Evolutionary conservation across 495 filamentous ascomycete genomes (phyloP), one percentile per base, ranked within the genome.

Genomic region (Aspergillus homomorphus): DNA sequence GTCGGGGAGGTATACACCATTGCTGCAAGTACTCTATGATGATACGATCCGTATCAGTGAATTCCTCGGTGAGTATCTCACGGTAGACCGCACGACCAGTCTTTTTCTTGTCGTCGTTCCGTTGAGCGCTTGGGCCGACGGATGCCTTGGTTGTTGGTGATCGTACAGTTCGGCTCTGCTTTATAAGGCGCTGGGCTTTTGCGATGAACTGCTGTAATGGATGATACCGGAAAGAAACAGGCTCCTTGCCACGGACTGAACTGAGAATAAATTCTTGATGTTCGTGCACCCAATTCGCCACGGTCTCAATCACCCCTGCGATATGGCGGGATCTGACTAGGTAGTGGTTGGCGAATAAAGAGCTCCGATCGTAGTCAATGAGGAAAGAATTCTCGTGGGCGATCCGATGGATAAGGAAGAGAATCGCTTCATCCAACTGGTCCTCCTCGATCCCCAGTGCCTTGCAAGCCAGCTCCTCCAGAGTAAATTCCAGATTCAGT

Each of bases 1-100:
- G 58, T 18, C 65, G 57, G 2, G 73, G 64, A 15, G 75, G 74
- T 9, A 76, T 71, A 8, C 65, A 68, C 58, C 69, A 94, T 4
- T 84, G 71, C 61, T 91, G 82, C 20, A 96, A 73, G 58, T 87
- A 96, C 24, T 81, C 69, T 18, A 96, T 75, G 19, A 96, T 82
- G 18, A 70, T 69, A 49, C 73, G 69, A 53, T 91, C 88, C 14
- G 72, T 60, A 2, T 63, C 38, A 15, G 44, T 71, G 50, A 78
- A 78, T 18, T 45, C 61, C 23, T 74, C 72, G 4, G 69, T 75
- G 8, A 61, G 15, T 3, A 78, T 72, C 20, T 72, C 66, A 4
- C 74, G 68, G 62, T 77, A 83, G 56, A 83, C 46, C 67, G 69
- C 55, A 8, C 68, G 46, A 22, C 71, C 72, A 22, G 66, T 61